Percentiles rank a stretch among this genome's conserved stretches.
Conservation (phyloP, 305 asterid species). For the Withania somnifera region DNA sequence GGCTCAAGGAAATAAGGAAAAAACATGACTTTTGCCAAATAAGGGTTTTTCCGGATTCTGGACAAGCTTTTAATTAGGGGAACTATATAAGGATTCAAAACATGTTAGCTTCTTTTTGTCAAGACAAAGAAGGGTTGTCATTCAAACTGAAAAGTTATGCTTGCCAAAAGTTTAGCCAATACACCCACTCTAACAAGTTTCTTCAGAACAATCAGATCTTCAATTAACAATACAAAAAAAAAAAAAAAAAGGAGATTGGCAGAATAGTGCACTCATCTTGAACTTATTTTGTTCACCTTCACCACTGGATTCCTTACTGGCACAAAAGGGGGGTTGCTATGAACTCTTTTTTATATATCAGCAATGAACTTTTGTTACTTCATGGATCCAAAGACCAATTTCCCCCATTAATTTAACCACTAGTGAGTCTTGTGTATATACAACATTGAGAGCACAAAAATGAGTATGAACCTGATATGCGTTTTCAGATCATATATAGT, state of each 20-base stretch:
- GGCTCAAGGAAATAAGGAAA: neutral
- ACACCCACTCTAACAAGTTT: neutral
- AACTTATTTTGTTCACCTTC: neutral
- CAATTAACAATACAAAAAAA: neutral
- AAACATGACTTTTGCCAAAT: neutral
- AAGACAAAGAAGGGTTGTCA: neutral
- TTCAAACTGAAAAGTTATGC: neutral
- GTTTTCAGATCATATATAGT: neutral
- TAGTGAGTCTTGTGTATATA: neutral
- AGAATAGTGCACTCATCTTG: neutral
- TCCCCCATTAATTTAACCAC: neutral
- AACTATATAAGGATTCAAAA: neutral
- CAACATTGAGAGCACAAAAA: neutral
- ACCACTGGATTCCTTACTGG: neutral
- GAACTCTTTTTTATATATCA: neutral
- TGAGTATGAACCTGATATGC: neutral
- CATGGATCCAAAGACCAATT: neutral
- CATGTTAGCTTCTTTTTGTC: neutral
- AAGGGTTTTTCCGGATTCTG: neutral
- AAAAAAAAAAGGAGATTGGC: neutral
- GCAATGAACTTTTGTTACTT: neutral
- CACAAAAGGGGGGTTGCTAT: neutral
- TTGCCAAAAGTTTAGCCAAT: neutral
- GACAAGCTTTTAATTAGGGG: neutral
- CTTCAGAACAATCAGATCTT: neutral